Percentiles rank a stretch among this genome's conserved stretches.
These are phyloP conservation scores for Cystobasidium sp. DNA, from an alignment of 1,284 basidiomycete species.

Conservation along the genomic window DNA sequence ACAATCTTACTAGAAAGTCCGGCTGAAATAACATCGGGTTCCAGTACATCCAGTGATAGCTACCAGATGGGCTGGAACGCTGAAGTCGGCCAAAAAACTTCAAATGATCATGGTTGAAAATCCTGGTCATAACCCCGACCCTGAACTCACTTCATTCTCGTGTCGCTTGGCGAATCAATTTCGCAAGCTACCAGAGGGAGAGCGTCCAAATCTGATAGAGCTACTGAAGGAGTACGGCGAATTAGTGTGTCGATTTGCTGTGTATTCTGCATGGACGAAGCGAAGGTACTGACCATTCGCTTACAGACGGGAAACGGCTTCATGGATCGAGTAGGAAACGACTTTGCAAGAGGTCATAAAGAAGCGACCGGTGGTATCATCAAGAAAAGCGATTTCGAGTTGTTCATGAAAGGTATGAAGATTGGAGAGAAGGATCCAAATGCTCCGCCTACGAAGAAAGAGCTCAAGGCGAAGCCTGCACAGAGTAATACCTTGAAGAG, in stretches of 20 bases:
- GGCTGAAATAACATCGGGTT: too few relatives aligned
- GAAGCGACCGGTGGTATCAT: conserved; percentile 59
- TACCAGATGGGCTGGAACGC: conserved; percentile 58
- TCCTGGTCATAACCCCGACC: conserved; percentile 56
- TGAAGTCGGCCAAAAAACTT: conserved; percentile 54
- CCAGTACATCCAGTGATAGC: conserved; percentile 59
- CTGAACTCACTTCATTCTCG: conserved; percentile 55
- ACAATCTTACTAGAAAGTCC: neutral
- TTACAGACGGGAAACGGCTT: conserved; percentile 53
- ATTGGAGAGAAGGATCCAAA: conserved; percentile 45
- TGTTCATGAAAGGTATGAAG: conserved; percentile 45
- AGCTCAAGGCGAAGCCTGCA: conserved; percentile 25
- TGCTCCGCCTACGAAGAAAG: conserved; percentile 43
- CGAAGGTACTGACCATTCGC: conserved; percentile 3
- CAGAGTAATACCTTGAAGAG: conserved; percentile 39
- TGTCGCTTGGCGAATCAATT: conserved; percentile 55
- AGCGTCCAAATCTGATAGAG: conserved; percentile 55
- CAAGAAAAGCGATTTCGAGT: conserved; percentile 44
- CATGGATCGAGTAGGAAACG: conserved; percentile 56
- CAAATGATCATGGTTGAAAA: conserved; percentile 58
- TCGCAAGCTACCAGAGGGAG: conserved; percentile 53
- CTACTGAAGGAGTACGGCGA: conserved; percentile 53
- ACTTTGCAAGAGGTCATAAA: conserved; percentile 58
- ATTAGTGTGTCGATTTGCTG: too few relatives aligned
- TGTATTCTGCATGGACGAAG: too few relatives aligned